Percentiles rank a stretch among this genome's conserved stretches.
Conservation (phyloP, 2,329 filamentous ascomycete genomes). For the Aspergillus tubingensis region DNA sequence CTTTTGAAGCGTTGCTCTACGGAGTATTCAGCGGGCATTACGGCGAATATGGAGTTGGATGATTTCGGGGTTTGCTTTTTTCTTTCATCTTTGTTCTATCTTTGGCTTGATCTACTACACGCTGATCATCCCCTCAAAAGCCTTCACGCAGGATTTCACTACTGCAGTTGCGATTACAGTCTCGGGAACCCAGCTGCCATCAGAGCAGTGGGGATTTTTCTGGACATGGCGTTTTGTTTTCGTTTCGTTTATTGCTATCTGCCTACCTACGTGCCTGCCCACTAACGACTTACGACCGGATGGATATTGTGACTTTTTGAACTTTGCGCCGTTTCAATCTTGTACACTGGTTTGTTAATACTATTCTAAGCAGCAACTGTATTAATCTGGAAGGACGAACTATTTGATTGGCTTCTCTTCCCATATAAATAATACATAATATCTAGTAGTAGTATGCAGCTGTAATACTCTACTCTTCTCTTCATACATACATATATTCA, state of each 20-base stretch:
- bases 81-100: conserved; percentile 17
- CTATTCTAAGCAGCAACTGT: conserved; percentile 28
- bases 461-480: background rate
- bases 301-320: conserved; percentile 11
- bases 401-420: conserved; percentile 10
- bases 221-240: conserved; percentile 15
- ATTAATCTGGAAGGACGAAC: conserved; percentile 29
- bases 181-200: background rate
- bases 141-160: conserved; percentile 1
- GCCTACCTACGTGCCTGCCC: background rate
- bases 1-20: conserved; percentile 16
- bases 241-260: conserved; percentile 2
- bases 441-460: no score
- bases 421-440: no score
- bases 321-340: conserved; percentile 9
- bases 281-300: conserved; percentile 21
- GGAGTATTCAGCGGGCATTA: conserved; percentile 16
- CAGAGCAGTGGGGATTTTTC: background rate
- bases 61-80: conserved; percentile 11
- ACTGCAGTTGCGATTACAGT: background rate
- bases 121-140: background rate
- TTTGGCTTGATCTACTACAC: conserved; percentile 4
- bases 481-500: background rate
- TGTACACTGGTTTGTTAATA: conserved; percentile 31
- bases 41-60: conserved; percentile 30